These are phyloP conservation scores for Corallochytrium limacisporum DNA, from an alignment of 78 protist species.

Conservation along the genomic window DNA sequence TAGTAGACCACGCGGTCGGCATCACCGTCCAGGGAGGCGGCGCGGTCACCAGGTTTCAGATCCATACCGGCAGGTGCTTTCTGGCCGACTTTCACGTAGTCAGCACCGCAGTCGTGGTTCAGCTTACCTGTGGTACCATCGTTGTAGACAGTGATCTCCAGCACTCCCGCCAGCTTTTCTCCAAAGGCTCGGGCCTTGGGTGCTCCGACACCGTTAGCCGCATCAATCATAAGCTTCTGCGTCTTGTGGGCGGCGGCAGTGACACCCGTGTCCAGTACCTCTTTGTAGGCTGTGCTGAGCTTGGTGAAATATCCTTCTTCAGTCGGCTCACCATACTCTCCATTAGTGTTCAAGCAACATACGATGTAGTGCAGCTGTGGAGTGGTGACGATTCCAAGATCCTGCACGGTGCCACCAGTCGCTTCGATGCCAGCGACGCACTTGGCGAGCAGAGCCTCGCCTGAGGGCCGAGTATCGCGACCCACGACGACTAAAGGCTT, in stretches of 20 bases:
- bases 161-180: not conserved
- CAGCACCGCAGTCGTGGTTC: constrained; percentile 31
- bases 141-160: not conserved
- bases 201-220: constrained; percentile 44
- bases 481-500: not conserved
- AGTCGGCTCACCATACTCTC: not conserved
- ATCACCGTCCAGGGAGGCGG: constrained; percentile 60
- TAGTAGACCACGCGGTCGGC: constrained; percentile 58
- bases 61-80: not conserved
- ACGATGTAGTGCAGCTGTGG: constrained; percentile 50
- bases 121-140: not conserved
- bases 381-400: constrained; percentile 39
- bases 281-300: not conserved
- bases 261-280: not conserved
- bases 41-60: not conserved
- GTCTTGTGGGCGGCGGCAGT: not conserved
- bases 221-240: constrained; percentile 6
- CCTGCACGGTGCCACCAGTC: not conserved
- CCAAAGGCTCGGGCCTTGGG: not conserved
- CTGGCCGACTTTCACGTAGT: constrained; percentile 17
- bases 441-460: constrained; percentile 3
- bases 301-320: not conserved
- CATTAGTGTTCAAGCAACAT: not conserved
- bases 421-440: constrained; percentile 2
- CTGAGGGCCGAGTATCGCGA: not conserved